phyloP scores from a whole-genome alignment of 257 asterid genomes.

The Agastache rugosa region DNA sequence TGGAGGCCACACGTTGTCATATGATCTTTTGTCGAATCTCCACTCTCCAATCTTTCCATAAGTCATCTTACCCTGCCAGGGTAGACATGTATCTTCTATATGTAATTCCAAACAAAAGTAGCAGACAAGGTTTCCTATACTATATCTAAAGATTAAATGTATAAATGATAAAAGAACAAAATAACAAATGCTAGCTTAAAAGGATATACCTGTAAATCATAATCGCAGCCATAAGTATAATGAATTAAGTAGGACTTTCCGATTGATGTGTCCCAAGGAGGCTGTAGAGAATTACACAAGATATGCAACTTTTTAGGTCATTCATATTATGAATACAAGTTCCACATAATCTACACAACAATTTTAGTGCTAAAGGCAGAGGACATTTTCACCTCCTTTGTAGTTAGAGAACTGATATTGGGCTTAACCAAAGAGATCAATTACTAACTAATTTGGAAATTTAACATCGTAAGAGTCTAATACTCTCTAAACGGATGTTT shows the following conservation, averaged over 20 bases:
- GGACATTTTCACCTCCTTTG: neutral
- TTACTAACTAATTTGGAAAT: neutral
- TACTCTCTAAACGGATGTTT: neutral
- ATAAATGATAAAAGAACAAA: neutral
- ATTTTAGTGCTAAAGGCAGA: neutral
- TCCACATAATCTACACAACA: conserved; percentile 2
- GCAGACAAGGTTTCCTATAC: neutral
- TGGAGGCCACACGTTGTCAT: conserved; percentile 68
- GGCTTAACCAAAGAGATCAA: neutral
- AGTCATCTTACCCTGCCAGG: conserved; percentile 75
- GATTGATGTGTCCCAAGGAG: conserved; percentile 86
- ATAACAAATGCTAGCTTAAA: neutral
- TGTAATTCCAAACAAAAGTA: neutral
- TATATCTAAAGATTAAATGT: no score
- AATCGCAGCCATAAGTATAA: conserved; percentile 95
- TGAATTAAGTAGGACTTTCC: conserved; percentile 86
- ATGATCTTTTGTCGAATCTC: conserved; percentile 97
- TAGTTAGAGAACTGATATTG: neutral
- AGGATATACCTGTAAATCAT: conserved; percentile 68
- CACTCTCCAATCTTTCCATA: conserved; percentile 94
- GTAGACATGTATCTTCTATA: neutral
- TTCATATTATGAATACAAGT: neutral
- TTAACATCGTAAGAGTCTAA: neutral
- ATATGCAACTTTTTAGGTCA: conserved; percentile 28
- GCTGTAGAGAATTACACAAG: conserved; percentile 55